Conservation (phyloP, 148 eudicot species). For the Selenicereus undatus region DNA sequence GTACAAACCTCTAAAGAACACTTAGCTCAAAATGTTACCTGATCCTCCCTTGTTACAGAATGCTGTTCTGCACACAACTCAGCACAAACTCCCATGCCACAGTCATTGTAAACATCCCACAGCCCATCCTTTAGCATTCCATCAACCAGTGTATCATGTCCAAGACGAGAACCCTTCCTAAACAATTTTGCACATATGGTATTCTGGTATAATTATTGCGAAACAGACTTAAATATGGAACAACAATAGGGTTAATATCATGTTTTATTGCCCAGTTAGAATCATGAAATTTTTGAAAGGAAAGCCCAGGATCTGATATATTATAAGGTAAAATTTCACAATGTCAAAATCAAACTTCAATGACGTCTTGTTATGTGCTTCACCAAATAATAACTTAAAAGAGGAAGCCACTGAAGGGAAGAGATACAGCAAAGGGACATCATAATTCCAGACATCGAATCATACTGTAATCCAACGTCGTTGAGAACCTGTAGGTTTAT, state of each 20-base stretch:
- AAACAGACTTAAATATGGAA: neutral
- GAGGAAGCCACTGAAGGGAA: neutral
- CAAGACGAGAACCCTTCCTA: constrained; percentile 84
- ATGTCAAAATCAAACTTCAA: neutral
- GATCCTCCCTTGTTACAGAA: constrained; percentile 70
- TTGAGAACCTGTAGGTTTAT: neutral
- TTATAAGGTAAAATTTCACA: neutral
- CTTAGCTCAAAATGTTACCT: constrained; percentile 35
- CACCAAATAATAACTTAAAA: neutral
- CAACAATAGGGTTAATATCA: neutral
- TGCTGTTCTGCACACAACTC: constrained; percentile 89
- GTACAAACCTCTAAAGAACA: neutral
- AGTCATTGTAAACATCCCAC: constrained; percentile 95
- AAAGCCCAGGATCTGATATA: neutral
- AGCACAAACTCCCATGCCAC: constrained; percentile 94
- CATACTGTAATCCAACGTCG: neutral
- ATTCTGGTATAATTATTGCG: neutral
- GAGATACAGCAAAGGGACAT: neutral
- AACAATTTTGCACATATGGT: constrained; percentile 3
- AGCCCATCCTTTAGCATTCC: constrained; percentile 96
- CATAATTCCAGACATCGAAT: neutral
- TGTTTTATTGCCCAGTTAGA: neutral
- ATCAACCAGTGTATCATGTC: constrained; percentile 95
- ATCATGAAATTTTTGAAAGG: neutral
- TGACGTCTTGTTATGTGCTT: neutral